Base-by-base conservation (phyloP, 148 eudicot species). In the Chenopodium formosanum region DNA sequence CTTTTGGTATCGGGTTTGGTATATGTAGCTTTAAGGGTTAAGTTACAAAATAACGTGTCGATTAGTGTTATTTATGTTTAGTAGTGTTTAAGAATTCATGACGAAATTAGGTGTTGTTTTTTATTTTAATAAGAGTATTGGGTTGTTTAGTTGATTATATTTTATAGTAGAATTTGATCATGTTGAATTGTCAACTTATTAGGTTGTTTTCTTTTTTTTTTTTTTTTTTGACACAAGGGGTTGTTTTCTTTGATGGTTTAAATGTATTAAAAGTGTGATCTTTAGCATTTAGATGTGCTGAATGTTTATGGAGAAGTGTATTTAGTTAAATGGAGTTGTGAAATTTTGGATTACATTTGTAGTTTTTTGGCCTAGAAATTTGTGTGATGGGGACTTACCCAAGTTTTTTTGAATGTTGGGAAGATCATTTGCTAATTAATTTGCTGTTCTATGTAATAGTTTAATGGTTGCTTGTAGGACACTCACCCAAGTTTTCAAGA, bases 101-200 rank as follows among this genome's bases (percentile, higher is more conserved):
- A 50, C 0, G 12, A 50, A 50, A 50, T 50, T 9, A 10, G 16
- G 53, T 1, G 53, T 50, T 0, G 16, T 10, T 48, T 48, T 48
- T 48, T 48, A 10, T 2, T 48, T 48, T 9, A 10, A 48, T 10
- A 1, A 2, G 52, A 1, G 14, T 9, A 10, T 47, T 34, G 44
- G 44, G 16, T 17, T 78, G 73, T 34, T 23, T 78, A 17, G 19
- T 48, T 13, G 23, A 56, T 23, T 22, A 73, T 48, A 2, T 6
- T 37, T 40, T 64, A 23, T 63, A 23, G 37, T 67, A 25, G 7
- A 64, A 7, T 17, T 44, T 66, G 80, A 78, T 78, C 80, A 63
- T 77, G 7, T 77, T 64, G 56, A 63, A 1, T 23, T 77, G 19
- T 23, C 29, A 73, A 74, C 63, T 48, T 74, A n/a, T 13, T 48